Evolutionary conservation across 176 grass and related monocot genomes (phyloP), one percentile per base, ranked within the genome.

Genomic region (Eleusine indica): DNA sequence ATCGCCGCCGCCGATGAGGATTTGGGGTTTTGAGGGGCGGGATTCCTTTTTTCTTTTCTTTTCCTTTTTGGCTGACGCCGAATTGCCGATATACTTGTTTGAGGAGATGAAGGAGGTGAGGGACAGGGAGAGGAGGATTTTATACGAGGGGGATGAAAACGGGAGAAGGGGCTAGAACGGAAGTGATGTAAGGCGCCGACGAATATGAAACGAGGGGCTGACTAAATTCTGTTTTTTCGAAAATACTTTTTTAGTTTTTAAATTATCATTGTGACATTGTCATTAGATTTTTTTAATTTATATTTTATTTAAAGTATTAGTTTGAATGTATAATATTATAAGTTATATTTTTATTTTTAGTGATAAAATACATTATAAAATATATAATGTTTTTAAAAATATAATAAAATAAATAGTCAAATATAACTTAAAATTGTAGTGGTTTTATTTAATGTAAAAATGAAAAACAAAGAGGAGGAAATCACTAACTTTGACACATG

Each of bases 1-100:
- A 90, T 90, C 71, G 76, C 77, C 51, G 79, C 70, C 80, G 43
- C 18, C 78, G 71, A 29, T 9, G 77, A n/a, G 21, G 48, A 66
- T 72, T 88, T 22, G 9, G 44, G 53, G 73, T 49, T 78, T 88
- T 67, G 21, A 35, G 66, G n/a, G 22, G 56, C 28, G 32, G 52
- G 71, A 5, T 17, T 35, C 32, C 32, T 35, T 35, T 38, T 39
- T 49, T 13, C 52, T 37, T 56, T 15, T 13, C 3, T 29, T 4
- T 8, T 2, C 51, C 53, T 57, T 68, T 80, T 15, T 38, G 43
- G 16, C 17, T 16, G 77, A 48, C 13, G 43, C 1, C 10, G 64
- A 14, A 66, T 32, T 30, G 44, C 19, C 25, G 14, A n/a, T 40
- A 18, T 35, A 35, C 62, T 67, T 65, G 56, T 6, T 43, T 29